Evolutionary conservation across 257 asterid species (phyloP).

Genomic region (Solanum rostratum): DNA sequence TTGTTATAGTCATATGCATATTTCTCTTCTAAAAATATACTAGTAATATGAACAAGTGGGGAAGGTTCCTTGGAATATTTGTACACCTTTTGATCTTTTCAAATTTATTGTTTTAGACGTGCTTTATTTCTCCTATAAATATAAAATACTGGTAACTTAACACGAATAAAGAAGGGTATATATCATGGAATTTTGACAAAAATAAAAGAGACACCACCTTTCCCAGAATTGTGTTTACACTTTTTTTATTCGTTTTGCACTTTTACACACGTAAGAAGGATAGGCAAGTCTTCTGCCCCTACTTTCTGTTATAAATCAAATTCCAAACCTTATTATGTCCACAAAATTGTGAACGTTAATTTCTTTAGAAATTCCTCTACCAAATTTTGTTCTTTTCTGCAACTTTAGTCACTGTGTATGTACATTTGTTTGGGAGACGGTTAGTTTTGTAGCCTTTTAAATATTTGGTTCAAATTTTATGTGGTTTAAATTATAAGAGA

Average conservation of each 20-base stretch:
- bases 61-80: not conserved
- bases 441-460: not conserved
- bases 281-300: not conserved
- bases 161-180: not conserved
- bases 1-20: not conserved
- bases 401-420: not conserved
- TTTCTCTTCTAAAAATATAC: not conserved
- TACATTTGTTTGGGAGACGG: not conserved
- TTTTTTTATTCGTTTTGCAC: not conserved
- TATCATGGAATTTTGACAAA: not conserved
- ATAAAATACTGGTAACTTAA: not conserved
- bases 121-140: not conserved
- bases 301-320: not conserved
- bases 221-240: not conserved
- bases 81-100: not conserved
- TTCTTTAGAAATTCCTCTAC: not conserved
- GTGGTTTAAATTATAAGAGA: not conserved
- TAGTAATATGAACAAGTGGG: not conserved
- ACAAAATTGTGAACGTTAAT: not conserved
- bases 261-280: not conserved
- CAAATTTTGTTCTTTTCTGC: not conserved
- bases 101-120: not conserved
- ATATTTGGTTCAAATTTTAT: not conserved
- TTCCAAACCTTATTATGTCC: not conserved
- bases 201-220: not conserved